Conservation (phyloP, 441 rosid genomes). For the Biscutella laevigata region DNA sequence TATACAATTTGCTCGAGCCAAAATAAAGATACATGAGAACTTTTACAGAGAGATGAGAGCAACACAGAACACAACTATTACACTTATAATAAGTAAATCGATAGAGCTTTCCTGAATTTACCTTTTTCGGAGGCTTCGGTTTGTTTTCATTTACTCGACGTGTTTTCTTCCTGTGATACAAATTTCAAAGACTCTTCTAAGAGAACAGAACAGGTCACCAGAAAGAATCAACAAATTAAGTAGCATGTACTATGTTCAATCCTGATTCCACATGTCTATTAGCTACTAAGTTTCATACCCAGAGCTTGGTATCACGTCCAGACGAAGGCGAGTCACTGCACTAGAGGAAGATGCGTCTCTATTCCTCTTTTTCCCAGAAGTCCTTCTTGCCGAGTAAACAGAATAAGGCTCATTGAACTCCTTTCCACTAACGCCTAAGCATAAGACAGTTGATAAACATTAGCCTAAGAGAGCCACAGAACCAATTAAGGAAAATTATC, state of each 20-base stretch:
- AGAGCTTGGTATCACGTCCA: constrained; percentile 13
- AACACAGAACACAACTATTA: constrained; percentile 2
- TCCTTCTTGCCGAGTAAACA: constrained; percentile 28
- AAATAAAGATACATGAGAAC: not conserved
- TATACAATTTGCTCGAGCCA: not conserved
- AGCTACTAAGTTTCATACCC: constrained; percentile 26
- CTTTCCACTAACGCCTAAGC: constrained; percentile 21
- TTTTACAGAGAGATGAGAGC: not conserved
- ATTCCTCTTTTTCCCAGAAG: constrained; percentile 25
- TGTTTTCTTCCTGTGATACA: constrained; percentile 31
- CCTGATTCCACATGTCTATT: constrained; percentile 1
- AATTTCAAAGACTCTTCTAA: constrained; percentile 2
- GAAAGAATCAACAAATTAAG: not conserved
- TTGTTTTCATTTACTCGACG: constrained; percentile 9
- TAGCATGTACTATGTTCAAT: not conserved
- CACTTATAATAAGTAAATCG: constrained; percentile 8
- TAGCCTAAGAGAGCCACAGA: not conserved
- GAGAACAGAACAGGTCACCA: not conserved
- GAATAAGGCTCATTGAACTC: constrained; percentile 27
- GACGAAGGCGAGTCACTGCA: constrained; percentile 18
- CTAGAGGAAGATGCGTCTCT: constrained; percentile 25
- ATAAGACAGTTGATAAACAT: constrained; percentile 9
- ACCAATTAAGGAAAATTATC: not conserved
- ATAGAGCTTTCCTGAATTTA: constrained; percentile 15
- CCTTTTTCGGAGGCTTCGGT: constrained; percentile 38